These are phyloP conservation scores for Withania somnifera DNA, from an alignment of 305 asterid genomes.

Conservation along the genomic window DNA sequence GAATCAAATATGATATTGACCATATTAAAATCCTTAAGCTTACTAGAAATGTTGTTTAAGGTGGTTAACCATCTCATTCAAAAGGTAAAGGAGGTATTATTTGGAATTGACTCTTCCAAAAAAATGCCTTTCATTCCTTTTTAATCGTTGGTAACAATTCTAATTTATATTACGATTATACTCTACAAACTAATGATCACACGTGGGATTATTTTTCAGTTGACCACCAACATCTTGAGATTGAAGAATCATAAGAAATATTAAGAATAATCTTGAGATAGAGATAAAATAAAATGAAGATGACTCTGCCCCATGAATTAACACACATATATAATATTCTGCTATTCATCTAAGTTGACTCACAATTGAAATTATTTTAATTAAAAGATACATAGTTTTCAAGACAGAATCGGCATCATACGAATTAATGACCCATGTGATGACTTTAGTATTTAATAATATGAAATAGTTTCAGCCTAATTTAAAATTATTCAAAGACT, in stretches of 20 bases:
- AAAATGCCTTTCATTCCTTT: neutral
- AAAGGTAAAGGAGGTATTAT: too few relatives aligned
- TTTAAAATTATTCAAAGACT: neutral
- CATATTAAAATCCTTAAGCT: neutral
- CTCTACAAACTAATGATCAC: neutral
- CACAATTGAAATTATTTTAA: neutral
- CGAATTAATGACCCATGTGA: constrained; percentile 6
- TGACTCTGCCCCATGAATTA: neutral
- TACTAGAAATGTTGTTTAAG: neutral
- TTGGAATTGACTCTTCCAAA: too few relatives aligned
- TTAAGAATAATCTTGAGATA: neutral
- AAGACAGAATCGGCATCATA: neutral
- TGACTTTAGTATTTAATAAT: constrained; percentile 3
- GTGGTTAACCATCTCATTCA: too few relatives aligned
- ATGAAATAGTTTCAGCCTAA: constrained; percentile 1
- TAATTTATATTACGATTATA: neutral
- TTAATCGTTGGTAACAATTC: neutral
- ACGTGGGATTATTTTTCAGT: neutral
- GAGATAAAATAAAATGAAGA: neutral
- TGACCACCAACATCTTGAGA: constrained; percentile 27
- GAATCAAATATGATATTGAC: neutral
- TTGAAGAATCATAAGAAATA: constrained; percentile 9
- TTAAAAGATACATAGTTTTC: neutral
- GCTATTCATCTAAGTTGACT: neutral
- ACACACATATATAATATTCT: neutral